Conservation (phyloP, 2,329 filamentous ascomycete genomes). For the Fusarium haematococcum region DNA sequence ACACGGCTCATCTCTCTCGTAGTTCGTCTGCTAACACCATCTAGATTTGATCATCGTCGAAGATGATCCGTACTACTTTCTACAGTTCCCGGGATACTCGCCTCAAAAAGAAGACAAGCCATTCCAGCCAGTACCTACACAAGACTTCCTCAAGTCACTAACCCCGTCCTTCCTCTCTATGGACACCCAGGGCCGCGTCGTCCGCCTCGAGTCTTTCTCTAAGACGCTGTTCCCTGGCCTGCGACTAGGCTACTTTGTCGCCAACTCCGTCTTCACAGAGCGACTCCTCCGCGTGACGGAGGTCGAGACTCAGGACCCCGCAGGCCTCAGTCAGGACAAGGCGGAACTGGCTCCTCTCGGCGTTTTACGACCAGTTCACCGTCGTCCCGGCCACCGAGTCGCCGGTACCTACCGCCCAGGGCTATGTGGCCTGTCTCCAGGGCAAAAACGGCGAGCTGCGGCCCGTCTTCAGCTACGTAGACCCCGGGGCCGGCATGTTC, state of each 20-base stretch:
- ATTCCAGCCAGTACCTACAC: neutral
- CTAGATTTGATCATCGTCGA: conserved; percentile 19
- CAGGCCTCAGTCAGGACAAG: neutral
- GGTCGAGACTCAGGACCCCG: neutral
- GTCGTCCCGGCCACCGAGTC: neutral
- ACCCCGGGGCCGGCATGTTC: neutral
- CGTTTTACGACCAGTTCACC: neutral
- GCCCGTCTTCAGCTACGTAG: neutral
- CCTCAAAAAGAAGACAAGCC: neutral
- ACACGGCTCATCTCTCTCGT: neutral
- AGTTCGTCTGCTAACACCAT: neutral
- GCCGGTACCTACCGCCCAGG: neutral
- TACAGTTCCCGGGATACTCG: conserved; percentile 38
- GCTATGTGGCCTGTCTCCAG: neutral
- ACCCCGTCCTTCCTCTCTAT: conserved; percentile 41
- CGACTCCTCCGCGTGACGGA: neutral
- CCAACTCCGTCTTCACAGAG: neutral
- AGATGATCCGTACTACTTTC: conserved; percentile 43
- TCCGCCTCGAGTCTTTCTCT: conserved; percentile 41
- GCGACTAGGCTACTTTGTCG: conserved; percentile 7
- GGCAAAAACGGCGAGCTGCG: neutral
- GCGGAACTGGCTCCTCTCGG: neutral
- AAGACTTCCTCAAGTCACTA: conserved; percentile 31
- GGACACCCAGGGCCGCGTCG: conserved; percentile 43
- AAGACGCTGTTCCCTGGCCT: conserved; percentile 31